Evolutionary conservation across 1,284 basidiomycete genomes (phyloP), one percentile per base, ranked within the genome.

Genomic region (Moesziomyces sp.): DNA sequence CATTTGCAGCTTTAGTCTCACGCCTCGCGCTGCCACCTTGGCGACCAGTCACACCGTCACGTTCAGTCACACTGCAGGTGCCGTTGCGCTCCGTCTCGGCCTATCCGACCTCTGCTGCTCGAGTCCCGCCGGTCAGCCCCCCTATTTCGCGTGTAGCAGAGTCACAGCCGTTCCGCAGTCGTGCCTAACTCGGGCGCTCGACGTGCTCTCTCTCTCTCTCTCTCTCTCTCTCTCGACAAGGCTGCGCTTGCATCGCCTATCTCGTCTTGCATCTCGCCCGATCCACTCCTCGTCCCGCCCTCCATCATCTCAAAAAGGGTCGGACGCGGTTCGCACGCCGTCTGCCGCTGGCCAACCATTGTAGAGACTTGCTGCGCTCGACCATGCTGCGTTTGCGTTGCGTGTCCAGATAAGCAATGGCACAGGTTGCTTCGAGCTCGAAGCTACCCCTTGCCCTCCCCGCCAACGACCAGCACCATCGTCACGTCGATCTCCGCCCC

Each of bases 371-470:
- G 35, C 35, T 54, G 21, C 57, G 44, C 60, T 56, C 56, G 59
- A 63, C 52, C 56, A 69, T 69, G 66, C 35, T 38, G 35, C 60
- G 56, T 59, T 59, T 52, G 56, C 52, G 30, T 24, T 52, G 30
- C 11, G 30, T 52, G 23, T 51, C 56, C 52, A 42, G 26, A 18
- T 69, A 63, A 69, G 60, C 66, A 54, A 59, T 69, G 66, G 66
- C 66, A 58, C 66, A 63, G 66, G 66, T 69, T 35, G 66, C 66
- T 69, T 62, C 57, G 40, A 49, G 49, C 56, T 56, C 66, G 35
- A 52, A 59, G 45, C 60, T 56, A 44, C 52, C 56, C 40, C 46
- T 63, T 46, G 59, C 60, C 35, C 52, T 53, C 19, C 18, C 56
- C 49, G 59, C 58, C 26, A 59, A 58, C 60, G 66, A 63, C 34